Base-by-base conservation (phyloP, 805 yeast species). In the Metahyphopichia silvanorum region DNA sequence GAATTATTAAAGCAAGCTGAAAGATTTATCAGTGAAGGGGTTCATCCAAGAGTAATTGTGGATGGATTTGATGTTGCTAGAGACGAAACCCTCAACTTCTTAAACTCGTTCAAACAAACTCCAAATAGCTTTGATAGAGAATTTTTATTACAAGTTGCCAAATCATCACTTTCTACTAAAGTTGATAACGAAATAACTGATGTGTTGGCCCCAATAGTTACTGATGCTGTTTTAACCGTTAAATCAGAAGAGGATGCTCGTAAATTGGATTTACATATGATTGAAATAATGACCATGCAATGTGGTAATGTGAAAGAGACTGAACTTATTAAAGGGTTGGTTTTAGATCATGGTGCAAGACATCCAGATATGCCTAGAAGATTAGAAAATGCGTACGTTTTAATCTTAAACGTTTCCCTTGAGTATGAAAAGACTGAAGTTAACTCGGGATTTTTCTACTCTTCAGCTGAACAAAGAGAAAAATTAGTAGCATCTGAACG, bases 371-470 rank as follows among this genome's bases (percentile, higher is more conserved):
- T 93, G 98, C 98, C 98, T 38, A 84, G 80, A 44, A 66, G 79
- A 34, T 82, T 93, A 13, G 75, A 77, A 43, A 86, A 93, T 57
- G 96, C 96, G 2, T 69, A 77, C 51, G 79, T 93, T 21, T 72
- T 93, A 54, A 93, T 86, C 33, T 74, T 93, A 49, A 93, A 93
- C 58, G 98, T 93, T 27, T 86, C 96, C 5, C 69, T 93, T 47
- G 98, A 93, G 63, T 93, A 93, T 60, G 98, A 93, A 57, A 93
- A 93, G 69, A 87, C 96, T 26, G 98, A 93, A 67, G 96, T 93
- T 32, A 93, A 93, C 65, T 85, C 96, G 2, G 89, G 97, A 9
- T 93, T 93, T 60, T 93, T 79, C 66, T 93, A 93, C 64, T 86
- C 96, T 30, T 70, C 82, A 27, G 98, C 98, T 20, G 97, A 93